These are phyloP conservation scores for Leccinum fuscescens DNA, from an alignment of 1,284 basidiomycete species.

Conservation along the genomic window DNA sequence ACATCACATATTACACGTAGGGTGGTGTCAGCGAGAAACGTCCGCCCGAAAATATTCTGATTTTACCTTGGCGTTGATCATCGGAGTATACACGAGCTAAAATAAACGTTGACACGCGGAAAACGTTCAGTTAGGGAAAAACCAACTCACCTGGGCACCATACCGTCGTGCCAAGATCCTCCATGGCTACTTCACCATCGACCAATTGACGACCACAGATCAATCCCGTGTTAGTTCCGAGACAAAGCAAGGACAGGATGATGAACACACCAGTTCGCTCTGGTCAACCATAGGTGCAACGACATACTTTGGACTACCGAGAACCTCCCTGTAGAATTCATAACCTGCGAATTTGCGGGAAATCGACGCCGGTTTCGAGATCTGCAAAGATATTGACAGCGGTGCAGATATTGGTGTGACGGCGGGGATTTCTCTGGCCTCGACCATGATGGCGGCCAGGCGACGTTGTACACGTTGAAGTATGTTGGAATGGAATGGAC, in stretches of 20 bases:
- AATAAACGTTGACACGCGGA: not conserved
- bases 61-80: conserved; percentile 90
- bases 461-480: conserved; percentile 3
- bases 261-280: conserved; percentile 79
- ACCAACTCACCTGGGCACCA: conserved; percentile 63
- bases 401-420: not conserved
- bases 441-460: conserved; percentile 2
- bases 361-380: not conserved
- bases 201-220: not conserved
- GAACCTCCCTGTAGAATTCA: conserved; percentile 63
- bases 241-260: not conserved
- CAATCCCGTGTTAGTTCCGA: not conserved
- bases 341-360: conserved; percentile 24
- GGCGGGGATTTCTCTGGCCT: not conserved
- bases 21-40: not conserved
- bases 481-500: not conserved
- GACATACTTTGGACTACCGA: conserved; percentile 84
- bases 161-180: conserved; percentile 85
- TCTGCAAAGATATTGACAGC: not conserved
- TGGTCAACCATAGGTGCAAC: conserved; percentile 99
- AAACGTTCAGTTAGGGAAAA: not conserved
- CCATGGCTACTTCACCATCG: conserved; percentile 67
- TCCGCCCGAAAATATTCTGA: not conserved
- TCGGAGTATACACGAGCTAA: conserved; percentile 89
- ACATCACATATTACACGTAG: not conserved